phyloP scores from a whole-genome alignment of 179 eudicot species.

The Nepenthes alata region DNA sequence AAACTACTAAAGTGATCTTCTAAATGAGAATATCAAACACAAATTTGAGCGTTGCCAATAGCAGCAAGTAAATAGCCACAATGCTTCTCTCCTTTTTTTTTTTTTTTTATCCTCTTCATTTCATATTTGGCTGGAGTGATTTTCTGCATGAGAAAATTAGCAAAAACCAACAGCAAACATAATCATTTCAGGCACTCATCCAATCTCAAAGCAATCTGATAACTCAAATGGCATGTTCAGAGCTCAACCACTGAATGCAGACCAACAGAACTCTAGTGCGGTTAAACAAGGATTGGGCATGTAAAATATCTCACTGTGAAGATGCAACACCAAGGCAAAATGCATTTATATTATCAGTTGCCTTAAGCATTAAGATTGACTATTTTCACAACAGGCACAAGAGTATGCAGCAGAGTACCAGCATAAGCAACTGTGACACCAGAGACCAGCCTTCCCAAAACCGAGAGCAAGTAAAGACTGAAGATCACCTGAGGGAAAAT shows the following conservation, averaged over 20 bases:
- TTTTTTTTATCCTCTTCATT: too few species aligned
- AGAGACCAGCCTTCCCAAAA: slow-evolving; percentile 67
- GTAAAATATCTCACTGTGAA: too few species aligned
- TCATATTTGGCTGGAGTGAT: too few species aligned
- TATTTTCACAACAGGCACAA: neutral
- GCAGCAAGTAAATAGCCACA: too few species aligned
- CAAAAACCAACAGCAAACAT: neutral
- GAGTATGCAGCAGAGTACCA: slow-evolving; percentile 28
- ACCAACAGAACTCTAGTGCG: too few species aligned
- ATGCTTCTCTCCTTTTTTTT: too few species aligned
- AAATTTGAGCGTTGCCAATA: too few species aligned
- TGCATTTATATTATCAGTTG: neutral
- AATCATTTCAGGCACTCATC: neutral
- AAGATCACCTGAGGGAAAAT: slow-evolving; percentile 52
- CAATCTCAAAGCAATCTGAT: slow-evolving; percentile 1
- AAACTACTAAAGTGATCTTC: too few species aligned
- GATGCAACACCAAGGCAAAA: neutral
- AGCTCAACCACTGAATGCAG: too few species aligned
- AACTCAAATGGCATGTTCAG: neutral
- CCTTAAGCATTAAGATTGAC: neutral
- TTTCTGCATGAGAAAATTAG: too few species aligned
- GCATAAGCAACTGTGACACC: slow-evolving; percentile 84
- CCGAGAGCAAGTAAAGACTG: slow-evolving; percentile 62
- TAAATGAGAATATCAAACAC: too few species aligned
- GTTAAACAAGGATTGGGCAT: too few species aligned